These are phyloP conservation scores for Trichoderma lentiforme DNA, from an alignment of 2,329 filamentous ascomycete species.

Conservation along the genomic window DNA sequence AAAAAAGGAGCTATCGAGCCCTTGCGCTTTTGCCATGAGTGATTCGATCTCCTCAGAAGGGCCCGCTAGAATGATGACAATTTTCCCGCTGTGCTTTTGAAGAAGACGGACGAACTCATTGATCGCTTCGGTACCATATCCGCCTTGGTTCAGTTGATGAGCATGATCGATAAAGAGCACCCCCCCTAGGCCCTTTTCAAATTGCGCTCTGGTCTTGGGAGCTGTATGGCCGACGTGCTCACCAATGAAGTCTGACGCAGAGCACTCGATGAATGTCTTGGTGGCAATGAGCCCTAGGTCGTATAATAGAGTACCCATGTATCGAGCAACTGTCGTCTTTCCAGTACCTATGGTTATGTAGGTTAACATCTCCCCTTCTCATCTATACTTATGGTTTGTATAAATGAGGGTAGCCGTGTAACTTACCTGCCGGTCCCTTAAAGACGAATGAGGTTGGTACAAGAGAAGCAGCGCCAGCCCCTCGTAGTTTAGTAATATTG, in stretches of 20 bases:
- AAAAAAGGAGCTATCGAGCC: not conserved
- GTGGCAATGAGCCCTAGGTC: not conserved
- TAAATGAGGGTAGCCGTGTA: not conserved
- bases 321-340: not conserved
- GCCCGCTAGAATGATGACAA: not conserved
- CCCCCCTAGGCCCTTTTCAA: not conserved
- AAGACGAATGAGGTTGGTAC: not conserved
- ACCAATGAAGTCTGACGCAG: not conserved
- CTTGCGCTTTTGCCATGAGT: not conserved
- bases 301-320: not conserved
- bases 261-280: not conserved
- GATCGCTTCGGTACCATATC: not conserved
- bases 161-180: not conserved
- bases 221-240: not conserved
- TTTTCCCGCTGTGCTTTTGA: not conserved
- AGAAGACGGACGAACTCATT: not conserved
- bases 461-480: not conserved
- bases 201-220: not conserved
- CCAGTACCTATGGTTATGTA: not conserved
- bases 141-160: not conserved
- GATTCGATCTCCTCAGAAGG: not conserved
- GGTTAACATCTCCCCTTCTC: not conserved
- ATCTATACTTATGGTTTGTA: not conserved
- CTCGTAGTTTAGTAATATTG: not conserved
- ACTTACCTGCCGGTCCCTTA: not conserved